Base-by-base conservation (phyloP, 495 filamentous ascomycete species). In the Xylaria flabelliformis region DNA sequence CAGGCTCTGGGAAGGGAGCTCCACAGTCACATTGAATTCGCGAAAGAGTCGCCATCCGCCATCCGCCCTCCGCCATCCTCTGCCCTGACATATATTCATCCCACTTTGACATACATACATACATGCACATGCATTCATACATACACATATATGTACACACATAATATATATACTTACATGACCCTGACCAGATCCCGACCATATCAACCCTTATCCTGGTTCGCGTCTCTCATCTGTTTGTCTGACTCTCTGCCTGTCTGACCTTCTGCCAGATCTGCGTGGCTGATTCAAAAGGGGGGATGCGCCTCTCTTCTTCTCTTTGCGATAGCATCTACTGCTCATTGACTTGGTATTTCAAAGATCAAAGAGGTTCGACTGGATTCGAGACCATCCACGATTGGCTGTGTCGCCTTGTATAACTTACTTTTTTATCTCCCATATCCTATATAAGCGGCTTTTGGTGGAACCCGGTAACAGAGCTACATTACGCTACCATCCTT, bases 141-240 rank as follows among this genome's bases (percentile, higher is more conserved):
- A 53, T 29, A 29, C 26, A n/a, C 46, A 29, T 24, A 56, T 6
- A n/a, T 48, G 19, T 19, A 50, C n/a, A 50, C 44, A 9, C n/a
- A 53, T 29, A 29, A 29, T 29, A 29, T 53, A 53, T 21, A 53
- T 53, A 53, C 50, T 21, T 26, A 26, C 19, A 24, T 12, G 21
- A 24, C 29, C 51, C 53, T 58, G 53, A 58, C 29, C 26, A 50
- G 41, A 48, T 26, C 63, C 46, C 15, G 24, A 39, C 63, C 41
- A 32, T 13, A 26, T 12, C 63, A 46, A 15, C 51, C 53, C 44
- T 55, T 34, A 48, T 61, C 67, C 67, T 58, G 58, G 67, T 34
- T 63, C 58, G 56, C 36, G 46, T 62, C 29, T 44, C 67, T 44
- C 64, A 17, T 55, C 48, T 68, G 7, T 56, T 26, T 64, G 56